Conservation (phyloP, 2,329 filamentous ascomycete genomes). For the Helotiales sp. region DNA sequence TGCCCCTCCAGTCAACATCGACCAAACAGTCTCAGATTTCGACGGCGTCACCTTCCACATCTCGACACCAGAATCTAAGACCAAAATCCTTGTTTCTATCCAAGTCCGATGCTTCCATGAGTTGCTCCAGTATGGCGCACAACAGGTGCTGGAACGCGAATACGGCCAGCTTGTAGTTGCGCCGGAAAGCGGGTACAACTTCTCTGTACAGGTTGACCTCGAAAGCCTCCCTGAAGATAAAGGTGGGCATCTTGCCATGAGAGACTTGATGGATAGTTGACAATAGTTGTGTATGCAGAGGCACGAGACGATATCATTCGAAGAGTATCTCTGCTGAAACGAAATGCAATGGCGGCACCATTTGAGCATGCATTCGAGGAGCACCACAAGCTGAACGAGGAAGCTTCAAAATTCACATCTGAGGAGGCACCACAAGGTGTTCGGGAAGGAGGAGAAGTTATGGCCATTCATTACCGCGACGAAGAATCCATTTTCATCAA, state of each 20-base stretch:
- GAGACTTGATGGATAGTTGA: constrained; percentile 4
- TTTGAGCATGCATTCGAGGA: constrained; percentile 97
- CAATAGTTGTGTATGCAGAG: constrained; percentile 46
- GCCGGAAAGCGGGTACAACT: constrained; percentile 91
- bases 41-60: constrained; percentile 99
- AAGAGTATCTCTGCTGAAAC: constrained; percentile 89
- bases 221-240: constrained; percentile 82
- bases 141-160: constrained; percentile 88
- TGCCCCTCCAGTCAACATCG: constrained; percentile 82
- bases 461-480: constrained; percentile 97
- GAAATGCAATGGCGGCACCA: constrained; percentile 97
- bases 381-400: constrained; percentile 81
- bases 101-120: constrained; percentile 94
- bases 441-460: constrained; percentile 85
- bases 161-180: constrained; percentile 89
- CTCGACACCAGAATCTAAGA: constrained; percentile 90
- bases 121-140: constrained; percentile 87
- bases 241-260: constrained; percentile 45
- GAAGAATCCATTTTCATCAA: constrained; percentile 99
- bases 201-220: constrained; percentile 87
- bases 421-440: constrained; percentile 93
- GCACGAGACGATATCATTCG: constrained; percentile 82
- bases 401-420: constrained; percentile 87
- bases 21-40: constrained; percentile 98
- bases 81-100: constrained; percentile 92